Evolutionary conservation across 2,329 filamentous ascomycete genomes (phyloP).

Genomic region (Cladosporium sp.): DNA sequence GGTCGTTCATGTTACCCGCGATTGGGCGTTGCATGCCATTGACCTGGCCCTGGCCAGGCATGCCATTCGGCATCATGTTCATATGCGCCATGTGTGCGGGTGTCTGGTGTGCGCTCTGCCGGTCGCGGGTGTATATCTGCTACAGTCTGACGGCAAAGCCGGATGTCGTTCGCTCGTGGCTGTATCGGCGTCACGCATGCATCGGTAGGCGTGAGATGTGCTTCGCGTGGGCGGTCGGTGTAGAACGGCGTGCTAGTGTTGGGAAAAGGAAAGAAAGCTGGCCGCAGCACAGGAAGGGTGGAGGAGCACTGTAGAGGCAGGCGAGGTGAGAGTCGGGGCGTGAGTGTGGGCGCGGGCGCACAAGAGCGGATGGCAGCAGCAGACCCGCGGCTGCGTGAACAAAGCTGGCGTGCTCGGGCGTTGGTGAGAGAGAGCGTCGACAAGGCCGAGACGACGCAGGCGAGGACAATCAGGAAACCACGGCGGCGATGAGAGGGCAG

Average conservation of each 20-base stretch:
- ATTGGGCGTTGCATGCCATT: slow-evolving; percentile 27
- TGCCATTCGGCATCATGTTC: slow-evolving; percentile 17
- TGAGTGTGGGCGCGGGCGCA: not conserved
- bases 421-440: not conserved
- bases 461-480: not conserved
- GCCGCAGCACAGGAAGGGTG: not conserved
- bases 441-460: not conserved
- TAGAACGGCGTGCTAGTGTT: not conserved
- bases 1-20: slow-evolving; percentile 21
- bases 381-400: slow-evolving; percentile 6
- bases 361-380: slow-evolving; percentile 9
- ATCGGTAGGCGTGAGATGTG: not conserved
- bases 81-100: slow-evolving; percentile 9
- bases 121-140: not conserved
- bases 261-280: not conserved
- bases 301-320: not conserved
- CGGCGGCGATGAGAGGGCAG: not conserved
- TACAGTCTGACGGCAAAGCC: slow-evolving; percentile 1
- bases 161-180: not conserved
- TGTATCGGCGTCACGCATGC: slow-evolving; percentile 5
- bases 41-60: slow-evolving; percentile 15
- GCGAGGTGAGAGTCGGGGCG: not conserved
- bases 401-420: slow-evolving; percentile 12
- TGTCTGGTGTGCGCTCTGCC: not conserved
- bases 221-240: not conserved